Evolutionary conservation across 148 eudicot genomes (phyloP).

Genomic region (Diospyros lotus): DNA sequence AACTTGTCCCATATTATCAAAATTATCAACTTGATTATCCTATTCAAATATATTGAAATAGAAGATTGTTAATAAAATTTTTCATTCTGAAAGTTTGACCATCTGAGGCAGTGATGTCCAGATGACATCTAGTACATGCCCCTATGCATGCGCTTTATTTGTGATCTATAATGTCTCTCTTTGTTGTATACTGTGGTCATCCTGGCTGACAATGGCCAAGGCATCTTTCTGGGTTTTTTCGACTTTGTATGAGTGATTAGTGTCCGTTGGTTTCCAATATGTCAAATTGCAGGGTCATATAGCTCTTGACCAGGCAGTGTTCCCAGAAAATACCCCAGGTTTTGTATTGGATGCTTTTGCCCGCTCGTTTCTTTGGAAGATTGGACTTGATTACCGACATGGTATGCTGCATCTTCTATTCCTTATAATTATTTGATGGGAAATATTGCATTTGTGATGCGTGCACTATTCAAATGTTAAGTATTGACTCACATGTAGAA

Average conservation of each 20-base stretch:
- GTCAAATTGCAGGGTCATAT: slow-evolving; percentile 78
- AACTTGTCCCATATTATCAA: too few species aligned
- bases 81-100: not conserved
- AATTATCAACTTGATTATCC: not conserved
- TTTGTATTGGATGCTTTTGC: slow-evolving; percentile 98
- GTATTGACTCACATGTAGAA: slow-evolving; percentile 1
- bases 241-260: not conserved
- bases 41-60: not conserved
- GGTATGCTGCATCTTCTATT: slow-evolving; percentile 40
- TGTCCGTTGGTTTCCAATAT: slow-evolving; percentile 12
- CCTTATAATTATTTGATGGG: not conserved
- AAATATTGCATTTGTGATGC: not conserved
- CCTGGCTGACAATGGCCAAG: slow-evolving; percentile 2
- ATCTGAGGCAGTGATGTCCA: not conserved
- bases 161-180: not conserved
- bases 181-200: not conserved
- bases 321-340: slow-evolving; percentile 94
- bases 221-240: not conserved
- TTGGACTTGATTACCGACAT: slow-evolving; percentile 97
- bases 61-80: not conserved
- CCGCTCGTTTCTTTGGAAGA: slow-evolving; percentile 87
- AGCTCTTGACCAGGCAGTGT: slow-evolving; percentile 93
- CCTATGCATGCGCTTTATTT: not conserved
- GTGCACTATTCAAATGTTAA: not conserved
- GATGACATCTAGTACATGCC: not conserved